Evolutionary conservation across 2,329 filamentous ascomycete species (phyloP).

Genomic region (Teratosphaeriaceae sp.): DNA sequence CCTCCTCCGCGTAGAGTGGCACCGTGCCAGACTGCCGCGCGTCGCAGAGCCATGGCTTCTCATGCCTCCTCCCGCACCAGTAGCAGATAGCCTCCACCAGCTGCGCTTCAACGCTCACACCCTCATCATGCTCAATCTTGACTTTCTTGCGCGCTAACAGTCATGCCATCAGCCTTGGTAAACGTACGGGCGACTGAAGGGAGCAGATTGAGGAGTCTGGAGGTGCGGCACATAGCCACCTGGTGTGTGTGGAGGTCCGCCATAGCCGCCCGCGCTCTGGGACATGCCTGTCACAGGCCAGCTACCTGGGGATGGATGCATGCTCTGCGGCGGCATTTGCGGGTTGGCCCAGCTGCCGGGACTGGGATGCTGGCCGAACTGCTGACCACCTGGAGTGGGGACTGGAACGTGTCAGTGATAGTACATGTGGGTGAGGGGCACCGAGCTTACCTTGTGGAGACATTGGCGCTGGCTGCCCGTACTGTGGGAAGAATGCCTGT

Average conservation of each 20-base stretch:
- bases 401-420: conserved; percentile 26
- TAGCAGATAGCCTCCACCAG: too few relatives aligned
- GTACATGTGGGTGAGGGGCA: not conserved
- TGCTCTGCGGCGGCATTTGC: conserved; percentile 38
- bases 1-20: too few relatives aligned
- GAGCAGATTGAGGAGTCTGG: not conserved
- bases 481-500: conserved; percentile 85
- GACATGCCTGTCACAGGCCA: conserved; percentile 39
- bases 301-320: conserved; percentile 31
- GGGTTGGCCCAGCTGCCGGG: conserved; percentile 43
- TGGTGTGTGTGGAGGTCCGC: conserved; percentile 52
- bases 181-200: not conserved
- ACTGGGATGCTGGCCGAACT: conserved; percentile 57
- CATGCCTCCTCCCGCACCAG: too few relatives aligned
- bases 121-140: too few relatives aligned
- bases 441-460: conserved; percentile 40
- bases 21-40: too few relatives aligned
- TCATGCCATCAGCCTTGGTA: not conserved
- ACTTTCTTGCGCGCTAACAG: not conserved
- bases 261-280: conserved; percentile 71
- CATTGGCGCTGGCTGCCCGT: conserved; percentile 64
- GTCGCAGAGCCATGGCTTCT: too few relatives aligned
- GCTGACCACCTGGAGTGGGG: conserved; percentile 44
- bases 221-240: conserved; percentile 45
- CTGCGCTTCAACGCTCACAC: too few relatives aligned